Evolutionary conservation across 1,284 basidiomycete genomes (phyloP).

Genomic region (Moesziomyces parantarcticus): DNA sequence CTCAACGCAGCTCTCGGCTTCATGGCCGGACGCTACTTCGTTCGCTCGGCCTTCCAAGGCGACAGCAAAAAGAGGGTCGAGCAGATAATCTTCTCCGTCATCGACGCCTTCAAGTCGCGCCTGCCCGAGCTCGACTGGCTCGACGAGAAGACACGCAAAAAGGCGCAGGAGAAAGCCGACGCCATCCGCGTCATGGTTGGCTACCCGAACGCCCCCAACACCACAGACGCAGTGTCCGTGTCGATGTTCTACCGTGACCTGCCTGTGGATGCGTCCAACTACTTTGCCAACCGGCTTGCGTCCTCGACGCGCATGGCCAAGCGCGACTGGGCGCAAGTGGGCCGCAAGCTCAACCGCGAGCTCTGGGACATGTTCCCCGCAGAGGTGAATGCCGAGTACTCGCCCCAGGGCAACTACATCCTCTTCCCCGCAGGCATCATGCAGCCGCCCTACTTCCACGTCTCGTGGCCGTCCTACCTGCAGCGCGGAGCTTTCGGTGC

Average conservation of each 20-base stretch:
- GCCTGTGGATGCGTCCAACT: conserved; percentile 76
- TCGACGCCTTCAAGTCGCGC: conserved; percentile 84
- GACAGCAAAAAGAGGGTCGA: conserved; percentile 83
- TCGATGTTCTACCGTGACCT: conserved; percentile 80
- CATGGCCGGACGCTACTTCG: conserved; percentile 76
- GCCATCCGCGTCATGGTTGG: conserved; percentile 85
- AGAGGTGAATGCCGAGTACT: conserved; percentile 68
- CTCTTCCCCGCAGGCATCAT: conserved; percentile 97
- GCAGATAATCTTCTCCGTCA: conserved; percentile 86
- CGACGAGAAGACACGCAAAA: conserved; percentile 83
- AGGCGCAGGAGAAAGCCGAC: conserved; percentile 87
- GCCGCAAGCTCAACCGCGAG: conserved; percentile 77
- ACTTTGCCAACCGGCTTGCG: conserved; percentile 85
- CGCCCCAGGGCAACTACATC: conserved; percentile 74
- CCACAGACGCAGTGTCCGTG: conserved; percentile 78
- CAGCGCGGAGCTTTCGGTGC: conserved; percentile 76
- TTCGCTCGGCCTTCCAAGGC: conserved; percentile 84
- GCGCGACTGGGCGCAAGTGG: conserved; percentile 80
- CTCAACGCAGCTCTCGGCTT: conserved; percentile 71
- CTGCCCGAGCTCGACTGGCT: conserved; percentile 87
- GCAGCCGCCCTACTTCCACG: conserved; percentile 89
- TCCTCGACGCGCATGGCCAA: conserved; percentile 70
- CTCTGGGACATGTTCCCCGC: conserved; percentile 91
- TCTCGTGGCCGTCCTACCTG: conserved; percentile 86
- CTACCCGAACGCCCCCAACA: conserved; percentile 87